A percentile compares a stretch with the other conserved stretches of the same genome.
phyloP scores from a whole-genome alignment of 257 asterid species.

The Perilla frutescens region DNA sequence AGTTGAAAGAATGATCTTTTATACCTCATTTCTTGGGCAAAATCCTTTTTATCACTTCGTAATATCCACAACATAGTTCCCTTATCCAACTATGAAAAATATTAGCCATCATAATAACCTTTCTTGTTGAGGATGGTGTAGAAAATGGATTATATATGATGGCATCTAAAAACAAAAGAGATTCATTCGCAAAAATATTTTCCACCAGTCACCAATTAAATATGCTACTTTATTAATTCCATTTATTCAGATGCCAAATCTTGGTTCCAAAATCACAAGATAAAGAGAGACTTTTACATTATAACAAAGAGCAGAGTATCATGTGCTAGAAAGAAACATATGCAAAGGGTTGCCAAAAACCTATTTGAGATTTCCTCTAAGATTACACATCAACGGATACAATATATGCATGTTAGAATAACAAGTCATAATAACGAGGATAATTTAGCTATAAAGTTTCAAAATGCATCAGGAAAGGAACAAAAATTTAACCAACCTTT shows the following conservation, averaged over 20 bases:
- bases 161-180: constrained; percentile 24
- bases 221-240: not conserved
- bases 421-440: not conserved
- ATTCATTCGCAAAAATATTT: constrained; percentile 1
- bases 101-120: no score
- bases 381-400: not conserved
- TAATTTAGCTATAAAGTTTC: constrained; percentile 10
- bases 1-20: no score
- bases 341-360: constrained; percentile 28
- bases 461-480: constrained; percentile 9
- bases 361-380: no score
- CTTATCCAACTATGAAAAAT: no score
- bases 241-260: constrained; percentile 10
- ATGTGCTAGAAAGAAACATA: constrained; percentile 12
- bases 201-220: not conserved
- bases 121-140: not conserved
- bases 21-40: no score
- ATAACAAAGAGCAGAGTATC: not conserved
- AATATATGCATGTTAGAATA: constrained; percentile 14
- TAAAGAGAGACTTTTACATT: not conserved
- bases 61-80: no score
- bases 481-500: constrained; percentile 59
- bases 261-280: constrained; percentile 4
- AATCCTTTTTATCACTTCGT: no score
- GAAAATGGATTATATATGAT: not conserved